Conservation (phyloP, 495 filamentous ascomycete species). For the Xylaria intraflava region DNA sequence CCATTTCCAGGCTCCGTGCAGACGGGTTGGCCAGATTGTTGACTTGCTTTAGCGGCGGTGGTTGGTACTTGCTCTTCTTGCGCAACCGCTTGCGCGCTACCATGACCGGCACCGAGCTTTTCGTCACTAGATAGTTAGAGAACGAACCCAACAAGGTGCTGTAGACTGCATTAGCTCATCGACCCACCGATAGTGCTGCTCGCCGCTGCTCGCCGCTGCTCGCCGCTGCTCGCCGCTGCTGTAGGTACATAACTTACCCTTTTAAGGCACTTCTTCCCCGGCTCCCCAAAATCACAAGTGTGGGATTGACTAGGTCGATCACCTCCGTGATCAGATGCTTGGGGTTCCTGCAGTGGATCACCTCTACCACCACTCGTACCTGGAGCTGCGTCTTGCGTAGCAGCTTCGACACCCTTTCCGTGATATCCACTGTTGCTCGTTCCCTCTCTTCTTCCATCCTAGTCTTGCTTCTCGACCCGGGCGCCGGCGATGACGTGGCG, state of each 20-base stretch:
- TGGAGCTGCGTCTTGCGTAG: slow-evolving; percentile 86
- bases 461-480: slow-evolving; percentile 36
- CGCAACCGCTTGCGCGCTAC: slow-evolving; percentile 75
- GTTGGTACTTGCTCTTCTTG: slow-evolving; percentile 64
- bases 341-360: slow-evolving; percentile 96
- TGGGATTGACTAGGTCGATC: slow-evolving; percentile 85
- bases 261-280: slow-evolving; percentile 86
- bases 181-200: not conserved
- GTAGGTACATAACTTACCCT: slow-evolving; percentile 54
- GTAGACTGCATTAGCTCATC: slow-evolving; percentile 2
- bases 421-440: slow-evolving; percentile 68
- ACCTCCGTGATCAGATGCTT: slow-evolving; percentile 80
- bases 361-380: slow-evolving; percentile 85
- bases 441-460: slow-evolving; percentile 69
- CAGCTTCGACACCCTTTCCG: slow-evolving; percentile 69
- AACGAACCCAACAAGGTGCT: slow-evolving; percentile 75
- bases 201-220: no score
- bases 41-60: slow-evolving; percentile 53
- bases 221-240: not conserved
- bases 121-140: slow-evolving; percentile 92
- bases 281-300: slow-evolving; percentile 88
- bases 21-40: slow-evolving; percentile 62
- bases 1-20: slow-evolving; percentile 56
- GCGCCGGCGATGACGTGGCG: slow-evolving; percentile 36
- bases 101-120: slow-evolving; percentile 95